A percentile compares a stretch with the other conserved stretches of the same genome.
Conservation (phyloP, 768 basidiomycete species). For the Roridomyces roridus region DNA sequence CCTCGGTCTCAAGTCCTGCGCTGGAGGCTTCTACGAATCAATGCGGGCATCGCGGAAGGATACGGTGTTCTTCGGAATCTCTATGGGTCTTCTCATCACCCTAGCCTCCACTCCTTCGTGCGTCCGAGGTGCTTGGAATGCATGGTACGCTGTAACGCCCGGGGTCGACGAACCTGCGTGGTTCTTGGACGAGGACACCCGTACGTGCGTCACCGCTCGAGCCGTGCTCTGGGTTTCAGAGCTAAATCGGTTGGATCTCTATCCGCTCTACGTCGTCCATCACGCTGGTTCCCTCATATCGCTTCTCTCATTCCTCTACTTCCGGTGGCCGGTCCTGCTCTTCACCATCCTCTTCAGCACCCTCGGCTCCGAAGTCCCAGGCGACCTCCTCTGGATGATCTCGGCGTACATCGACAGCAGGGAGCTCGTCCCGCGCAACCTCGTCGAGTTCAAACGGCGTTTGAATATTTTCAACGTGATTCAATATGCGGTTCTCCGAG, state of each 20-base stretch:
- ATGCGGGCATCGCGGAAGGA: constrained; percentile 25
- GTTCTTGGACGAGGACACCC: constrained; percentile 21
- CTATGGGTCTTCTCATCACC: constrained; percentile 27
- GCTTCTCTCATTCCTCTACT: constrained; percentile 24
- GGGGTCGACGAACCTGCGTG: constrained; percentile 7
- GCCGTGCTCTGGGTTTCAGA: constrained; percentile 29
- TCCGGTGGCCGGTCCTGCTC: constrained; percentile 16
- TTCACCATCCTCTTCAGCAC: constrained; percentile 22
- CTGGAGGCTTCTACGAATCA: constrained; percentile 13
- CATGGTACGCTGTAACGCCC: constrained; percentile 7
- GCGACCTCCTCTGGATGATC: constrained; percentile 27
- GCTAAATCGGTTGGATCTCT: constrained; percentile 27
- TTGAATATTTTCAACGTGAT: constrained; percentile 20
- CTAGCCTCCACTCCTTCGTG: constrained; percentile 26
- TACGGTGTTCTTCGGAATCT: constrained; percentile 25
- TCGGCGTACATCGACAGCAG: constrained; percentile 24
- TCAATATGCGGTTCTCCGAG: constrained; percentile 22
- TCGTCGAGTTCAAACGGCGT: constrained; percentile 12
- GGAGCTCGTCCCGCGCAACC: constrained; percentile 7
- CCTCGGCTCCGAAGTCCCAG: constrained; percentile 25
- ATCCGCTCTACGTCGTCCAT: constrained; percentile 25
- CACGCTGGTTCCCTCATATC: constrained; percentile 25
- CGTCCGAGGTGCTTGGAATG: constrained; percentile 17
- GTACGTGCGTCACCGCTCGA: constrained; percentile 24
- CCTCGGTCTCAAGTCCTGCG: background rate